Base-by-base conservation (phyloP, 2,329 filamentous ascomycete genomes). In the Fusarium phyllophilum region DNA sequence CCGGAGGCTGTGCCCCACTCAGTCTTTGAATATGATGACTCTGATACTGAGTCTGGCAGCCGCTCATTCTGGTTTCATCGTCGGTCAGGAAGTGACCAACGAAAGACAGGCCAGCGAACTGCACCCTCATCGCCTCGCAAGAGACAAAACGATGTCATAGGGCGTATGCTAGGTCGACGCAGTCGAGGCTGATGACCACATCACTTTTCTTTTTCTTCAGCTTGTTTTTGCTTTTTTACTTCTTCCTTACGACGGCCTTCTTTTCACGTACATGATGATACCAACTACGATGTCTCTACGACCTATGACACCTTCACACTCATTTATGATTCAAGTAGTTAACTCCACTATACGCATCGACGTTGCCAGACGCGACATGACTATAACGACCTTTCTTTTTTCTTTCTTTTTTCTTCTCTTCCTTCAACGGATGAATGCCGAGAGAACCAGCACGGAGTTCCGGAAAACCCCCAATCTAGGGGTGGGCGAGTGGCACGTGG, bases 1-100 rank as follows among this genome's bases (percentile, higher is more conserved):
- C 41, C 56, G 42, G 63, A 62, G 33, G 45, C 34, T 49, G 75
- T 76, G 55, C 72, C 76, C 15, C 78, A 83, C n/a, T 88, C 86
- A 5, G 83, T 88, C 31, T 88, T 88, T 68, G 86, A 88, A 48
- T 74, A 82, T 20, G 86, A 88, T 66, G 86, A 88, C 66, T 79
- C 78, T 20, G 85, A 86, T 74, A 78, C 78, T 18, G 85, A 86
- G 75, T 77, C 57, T 38, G 70, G 63, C 7, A 66, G 72, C n/a
- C 80, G 82, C 9, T 80, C 85, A 24, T 85, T 86, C 60, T 85
- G 84, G 24, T 83, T 88, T 65, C 83, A 84, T 70, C 81, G 79
- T 62, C 81, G 83, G 20, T 79, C 81, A n/a, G 75, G 78, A 18
- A 82, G 83, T 33, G 75, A 79, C 38, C 75, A 77, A 36, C 77